A percentile compares a stretch with the other conserved stretches of the same genome.
phyloP scores from a whole-genome alignment of 257 asterid species.

The Cordia subcordata region DNA sequence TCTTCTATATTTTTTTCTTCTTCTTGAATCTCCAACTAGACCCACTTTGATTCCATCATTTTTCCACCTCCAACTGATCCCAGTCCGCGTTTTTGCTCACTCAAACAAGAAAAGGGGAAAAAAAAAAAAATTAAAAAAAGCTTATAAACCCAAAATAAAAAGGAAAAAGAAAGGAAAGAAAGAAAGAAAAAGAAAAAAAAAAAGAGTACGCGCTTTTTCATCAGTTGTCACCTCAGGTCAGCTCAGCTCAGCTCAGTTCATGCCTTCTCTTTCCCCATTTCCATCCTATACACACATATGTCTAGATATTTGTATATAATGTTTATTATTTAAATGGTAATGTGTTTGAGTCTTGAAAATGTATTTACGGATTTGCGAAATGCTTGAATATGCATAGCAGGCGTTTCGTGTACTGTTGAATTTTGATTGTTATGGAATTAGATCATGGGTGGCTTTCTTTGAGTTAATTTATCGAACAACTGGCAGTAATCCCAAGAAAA shows the following conservation, averaged over 20 bases:
- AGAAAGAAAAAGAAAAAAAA: neutral
- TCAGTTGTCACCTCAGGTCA: too few species aligned
- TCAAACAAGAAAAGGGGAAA: too few species aligned
- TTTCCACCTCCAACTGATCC: neutral
- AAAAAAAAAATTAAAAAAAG: too few species aligned
- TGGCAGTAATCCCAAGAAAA: slow-evolving; percentile 18
- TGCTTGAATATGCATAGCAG: too few species aligned
- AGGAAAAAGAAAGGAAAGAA: too few species aligned
- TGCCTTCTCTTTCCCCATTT: neutral
- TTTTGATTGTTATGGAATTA: neutral
- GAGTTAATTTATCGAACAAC: neutral
- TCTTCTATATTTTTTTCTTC: too few species aligned
- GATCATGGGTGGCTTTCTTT: slow-evolving; percentile 10
- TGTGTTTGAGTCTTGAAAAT: too few species aligned
- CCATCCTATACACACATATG: neutral
- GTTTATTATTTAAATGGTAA: too few species aligned
- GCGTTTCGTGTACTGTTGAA: too few species aligned
- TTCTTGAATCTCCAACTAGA: neutral
- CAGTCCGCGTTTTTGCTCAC: neutral
- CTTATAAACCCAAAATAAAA: too few species aligned
- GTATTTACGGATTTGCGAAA: too few species aligned
- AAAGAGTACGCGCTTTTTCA: neutral
- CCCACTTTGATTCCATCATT: neutral
- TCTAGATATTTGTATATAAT: neutral
- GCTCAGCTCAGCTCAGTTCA: neutral